A percentile compares a stretch with the other conserved stretches of the same genome.
These are phyloP conservation scores for Excoecaria agallocha DNA, from an alignment of 345 rosid genomes.

Conservation along the genomic window DNA sequence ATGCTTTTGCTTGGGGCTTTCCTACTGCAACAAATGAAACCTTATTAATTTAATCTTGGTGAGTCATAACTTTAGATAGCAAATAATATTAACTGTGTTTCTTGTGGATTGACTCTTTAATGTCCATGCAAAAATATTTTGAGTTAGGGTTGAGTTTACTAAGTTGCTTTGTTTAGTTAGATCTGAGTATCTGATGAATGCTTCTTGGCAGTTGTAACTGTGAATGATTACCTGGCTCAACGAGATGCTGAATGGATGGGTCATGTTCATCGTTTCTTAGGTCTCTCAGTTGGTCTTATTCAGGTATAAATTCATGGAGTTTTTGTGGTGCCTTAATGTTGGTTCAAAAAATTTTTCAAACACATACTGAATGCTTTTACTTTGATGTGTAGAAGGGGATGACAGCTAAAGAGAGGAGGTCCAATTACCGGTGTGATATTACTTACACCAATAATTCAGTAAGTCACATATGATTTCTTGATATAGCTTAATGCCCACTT, in stretches of 20 bases:
- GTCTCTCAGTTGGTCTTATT: conserved; percentile 94
- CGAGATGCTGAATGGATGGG: conserved; percentile 99
- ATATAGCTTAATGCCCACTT: conserved; percentile 5
- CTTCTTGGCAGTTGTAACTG: conserved; percentile 78
- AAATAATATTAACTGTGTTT: neutral
- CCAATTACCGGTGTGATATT: conserved; percentile 78
- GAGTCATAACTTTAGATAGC: neutral
- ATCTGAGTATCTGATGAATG: conserved; percentile 13
- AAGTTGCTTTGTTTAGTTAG: neutral
- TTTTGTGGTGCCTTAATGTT: neutral
- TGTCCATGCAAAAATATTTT: neutral
- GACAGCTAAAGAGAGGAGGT: conserved; percentile 74
- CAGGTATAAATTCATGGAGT: conserved; percentile 46
- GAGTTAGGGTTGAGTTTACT: too few relatives aligned
- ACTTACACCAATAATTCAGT: conserved; percentile 94
- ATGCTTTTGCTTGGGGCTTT: neutral
- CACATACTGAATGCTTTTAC: neutral
- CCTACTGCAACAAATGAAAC: neutral
- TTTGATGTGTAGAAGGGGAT: conserved; percentile 65
- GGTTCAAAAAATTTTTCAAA: neutral
- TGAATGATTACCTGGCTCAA: conserved; percentile 91
- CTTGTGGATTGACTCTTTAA: neutral
- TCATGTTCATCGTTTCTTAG: conserved; percentile 85
- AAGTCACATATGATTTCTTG: conserved; percentile 34
- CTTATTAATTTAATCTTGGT: neutral